Evolutionary conservation across 768 basidiomycete genomes (phyloP), one percentile per base, ranked within the genome.

Genomic region (Termitomyces sp.): DNA sequence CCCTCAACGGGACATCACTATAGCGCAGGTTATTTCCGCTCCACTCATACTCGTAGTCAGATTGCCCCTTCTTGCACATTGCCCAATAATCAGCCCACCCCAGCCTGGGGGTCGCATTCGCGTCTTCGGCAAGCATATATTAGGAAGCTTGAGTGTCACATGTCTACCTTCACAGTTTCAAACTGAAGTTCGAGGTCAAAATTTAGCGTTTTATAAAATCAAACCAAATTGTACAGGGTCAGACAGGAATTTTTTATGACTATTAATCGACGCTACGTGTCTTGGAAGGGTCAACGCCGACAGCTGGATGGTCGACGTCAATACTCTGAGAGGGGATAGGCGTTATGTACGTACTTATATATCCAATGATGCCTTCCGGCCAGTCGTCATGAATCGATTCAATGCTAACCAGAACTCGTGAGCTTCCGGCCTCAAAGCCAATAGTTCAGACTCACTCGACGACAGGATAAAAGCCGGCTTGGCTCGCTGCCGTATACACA

Each of bases 361-460:
- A 70, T 6, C 71, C 72, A 22, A 67, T 54, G 3, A 73, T 58
- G 42, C 72, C 71, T 20, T 67, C 66, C n/a, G 68, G 60, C 64
- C 70, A 66, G 55, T 71, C 68, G 42, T 71, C 70, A n/a, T 68
- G 54, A 26, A 69, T 69, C 7, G 60, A 59, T 41, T 64, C 62
- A 36, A 69, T 64, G 57, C 70, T 68, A 47, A 10, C n/a, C 24
- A 29, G 1, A 52, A 29, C 4, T 52, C 26, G 28, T 52, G 13
- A 52, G 37, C 12, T 28, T 13, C 13, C 18, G 13, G 7, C 0
- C 18, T 28, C 13, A 9, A 28, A 52, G 15, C 12, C 5, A 31
- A 22, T 22, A 13, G 5, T 31, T 18, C 24, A 2, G 3, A 62
- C 65, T 56, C 37, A 71, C 70, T 68, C 65, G 5, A 72, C 60